These are phyloP conservation scores for Colletotrichum coccodes DNA, from an alignment of 2,329 filamentous ascomycete species.

Conservation along the genomic window DNA sequence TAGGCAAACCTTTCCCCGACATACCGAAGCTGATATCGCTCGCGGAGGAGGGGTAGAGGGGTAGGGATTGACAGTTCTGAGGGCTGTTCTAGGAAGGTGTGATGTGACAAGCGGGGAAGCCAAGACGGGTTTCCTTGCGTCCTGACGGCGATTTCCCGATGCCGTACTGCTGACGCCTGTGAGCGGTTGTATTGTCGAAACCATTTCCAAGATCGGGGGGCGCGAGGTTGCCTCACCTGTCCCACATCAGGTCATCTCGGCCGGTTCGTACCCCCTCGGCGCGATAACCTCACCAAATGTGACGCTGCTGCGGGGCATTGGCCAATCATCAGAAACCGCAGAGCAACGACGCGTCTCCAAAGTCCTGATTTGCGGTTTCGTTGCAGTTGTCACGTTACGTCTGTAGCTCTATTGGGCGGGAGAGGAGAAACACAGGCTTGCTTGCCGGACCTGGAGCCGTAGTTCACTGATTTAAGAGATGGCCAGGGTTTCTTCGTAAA, in stretches of 20 bases:
- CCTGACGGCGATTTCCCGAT: neutral
- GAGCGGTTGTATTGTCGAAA: neutral
- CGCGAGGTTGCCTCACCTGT: neutral
- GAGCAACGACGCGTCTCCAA: neutral
- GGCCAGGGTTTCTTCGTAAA: too few relatives aligned
- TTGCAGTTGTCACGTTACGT: slow-evolving; percentile 7
- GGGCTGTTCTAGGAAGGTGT: slow-evolving; percentile 9
- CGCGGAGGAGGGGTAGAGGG: neutral
- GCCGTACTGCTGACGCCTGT: neutral
- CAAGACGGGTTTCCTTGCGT: neutral
- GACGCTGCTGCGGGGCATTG: neutral
- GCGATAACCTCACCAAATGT: neutral
- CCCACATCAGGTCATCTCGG: neutral
- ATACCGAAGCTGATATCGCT: neutral
- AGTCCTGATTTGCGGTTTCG: neutral
- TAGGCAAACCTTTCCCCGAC: neutral
- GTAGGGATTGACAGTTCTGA: neutral
- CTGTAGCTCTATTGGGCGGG: neutral
- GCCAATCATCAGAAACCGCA: neutral
- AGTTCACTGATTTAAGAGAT: too few relatives aligned
- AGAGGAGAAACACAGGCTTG: neutral
- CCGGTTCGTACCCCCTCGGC: neutral
- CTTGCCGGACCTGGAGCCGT: too few relatives aligned
- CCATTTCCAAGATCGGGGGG: neutral
- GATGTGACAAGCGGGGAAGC: slow-evolving; percentile 1